Percentiles rank a stretch among this genome's conserved stretches.
Conservation (phyloP, 108 stramenopile species). For the Pinguiococcus pyrenoidosus region DNA sequence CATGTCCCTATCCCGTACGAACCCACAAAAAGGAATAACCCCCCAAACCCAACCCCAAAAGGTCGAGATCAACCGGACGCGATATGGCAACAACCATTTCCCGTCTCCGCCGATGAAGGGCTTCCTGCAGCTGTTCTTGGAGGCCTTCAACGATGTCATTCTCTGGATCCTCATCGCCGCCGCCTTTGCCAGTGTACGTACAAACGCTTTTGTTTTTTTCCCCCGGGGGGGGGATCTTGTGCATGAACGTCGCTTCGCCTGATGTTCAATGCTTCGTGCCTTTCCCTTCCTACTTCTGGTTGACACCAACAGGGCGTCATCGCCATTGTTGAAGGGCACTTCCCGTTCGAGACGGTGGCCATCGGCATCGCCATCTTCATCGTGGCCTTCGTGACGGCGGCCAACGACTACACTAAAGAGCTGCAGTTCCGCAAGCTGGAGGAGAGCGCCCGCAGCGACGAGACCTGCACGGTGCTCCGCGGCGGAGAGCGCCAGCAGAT, state of each 20-base stretch:
- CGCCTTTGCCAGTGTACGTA: slow-evolving; percentile 28
- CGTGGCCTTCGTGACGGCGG: slow-evolving; percentile 75
- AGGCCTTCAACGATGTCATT: slow-evolving; percentile 81
- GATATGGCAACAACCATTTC: slow-evolving; percentile 11
- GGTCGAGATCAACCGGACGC: background rate
- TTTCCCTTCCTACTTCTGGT: background rate
- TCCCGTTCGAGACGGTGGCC: slow-evolving; percentile 82
- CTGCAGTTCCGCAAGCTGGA: slow-evolving; percentile 70
- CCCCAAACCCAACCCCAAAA: background rate
- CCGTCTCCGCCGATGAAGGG: slow-evolving; percentile 10
- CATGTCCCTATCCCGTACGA: too few relatives aligned
- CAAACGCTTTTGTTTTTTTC: background rate
- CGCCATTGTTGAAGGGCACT: slow-evolving; percentile 66
- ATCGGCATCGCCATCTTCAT: slow-evolving; percentile 70
- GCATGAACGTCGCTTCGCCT: background rate
- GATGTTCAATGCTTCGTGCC: background rate
- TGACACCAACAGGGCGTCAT: background rate
- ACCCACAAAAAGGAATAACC: background rate
- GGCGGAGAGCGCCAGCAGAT: slow-evolving; percentile 52
- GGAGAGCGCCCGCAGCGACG: slow-evolving; percentile 37
- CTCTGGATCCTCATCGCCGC: slow-evolving; percentile 75
- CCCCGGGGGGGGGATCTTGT: background rate
- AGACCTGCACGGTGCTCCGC: slow-evolving; percentile 52
- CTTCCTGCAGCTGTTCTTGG: slow-evolving; percentile 50
- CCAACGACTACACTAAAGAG: slow-evolving; percentile 84